Evolutionary conservation across 345 rosid genomes (phyloP).

Genomic region (Lepidium aucheri): DNA sequence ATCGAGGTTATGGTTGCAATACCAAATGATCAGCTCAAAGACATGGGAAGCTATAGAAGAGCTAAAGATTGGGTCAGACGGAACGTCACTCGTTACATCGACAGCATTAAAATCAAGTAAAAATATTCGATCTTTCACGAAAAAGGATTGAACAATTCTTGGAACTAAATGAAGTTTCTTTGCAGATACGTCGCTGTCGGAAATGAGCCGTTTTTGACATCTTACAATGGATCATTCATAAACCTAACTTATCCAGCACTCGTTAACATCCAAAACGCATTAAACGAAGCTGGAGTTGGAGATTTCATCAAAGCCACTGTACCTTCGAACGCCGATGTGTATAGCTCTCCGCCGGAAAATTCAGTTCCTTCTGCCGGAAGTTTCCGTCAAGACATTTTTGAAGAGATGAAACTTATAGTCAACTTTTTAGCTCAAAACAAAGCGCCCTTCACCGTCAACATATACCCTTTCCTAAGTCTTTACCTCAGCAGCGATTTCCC

Average conservation of each 20-base stretch:
- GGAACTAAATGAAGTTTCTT: neutral
- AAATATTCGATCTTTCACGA: conserved; percentile 12
- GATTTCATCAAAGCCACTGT: conserved; percentile 75
- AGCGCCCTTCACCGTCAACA: conserved; percentile 84
- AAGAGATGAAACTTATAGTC: conserved; percentile 60
- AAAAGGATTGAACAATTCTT: neutral
- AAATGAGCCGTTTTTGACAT: conserved; percentile 72
- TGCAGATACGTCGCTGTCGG: conserved; percentile 84
- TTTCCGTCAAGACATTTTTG: conserved; percentile 55
- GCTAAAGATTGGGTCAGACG: conserved; percentile 65
- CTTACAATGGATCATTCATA: conserved; percentile 71
- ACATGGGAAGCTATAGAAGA: conserved; percentile 42
- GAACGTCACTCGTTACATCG: conserved; percentile 62
- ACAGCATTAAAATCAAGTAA: conserved; percentile 67
- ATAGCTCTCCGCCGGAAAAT: conserved; percentile 46
- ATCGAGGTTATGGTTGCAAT: conserved; percentile 92
- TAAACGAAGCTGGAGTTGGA: conserved; percentile 67
- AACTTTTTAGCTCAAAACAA: conserved; percentile 54
- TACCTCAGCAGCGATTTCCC: conserved; percentile 72
- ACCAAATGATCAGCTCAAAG: conserved; percentile 73
- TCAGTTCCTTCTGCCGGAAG: conserved; percentile 72
- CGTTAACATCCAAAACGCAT: conserved; percentile 80
- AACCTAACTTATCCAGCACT: conserved; percentile 76
- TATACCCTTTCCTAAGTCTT: conserved; percentile 89
- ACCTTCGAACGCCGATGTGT: conserved; percentile 83